These are phyloP conservation scores for Ogataea angusta DNA, from an alignment of 805 yeast genomes.

Conservation along the genomic window DNA sequence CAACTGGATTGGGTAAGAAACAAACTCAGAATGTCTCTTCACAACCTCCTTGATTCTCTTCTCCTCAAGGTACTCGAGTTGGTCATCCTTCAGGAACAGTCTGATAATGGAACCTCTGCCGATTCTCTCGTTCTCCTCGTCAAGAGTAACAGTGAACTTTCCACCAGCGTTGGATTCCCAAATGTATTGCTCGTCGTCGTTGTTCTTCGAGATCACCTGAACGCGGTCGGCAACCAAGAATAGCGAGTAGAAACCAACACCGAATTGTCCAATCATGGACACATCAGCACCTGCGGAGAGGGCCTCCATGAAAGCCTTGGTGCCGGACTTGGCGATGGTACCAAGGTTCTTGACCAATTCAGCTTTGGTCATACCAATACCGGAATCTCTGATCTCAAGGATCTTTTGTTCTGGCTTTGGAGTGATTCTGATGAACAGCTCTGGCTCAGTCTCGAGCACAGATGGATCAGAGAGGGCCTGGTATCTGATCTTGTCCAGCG, in stretches of 20 bases:
- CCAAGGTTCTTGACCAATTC: conserved; percentile 98
- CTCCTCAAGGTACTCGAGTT: conserved; percentile 98
- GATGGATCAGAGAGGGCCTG: conserved; percentile 91
- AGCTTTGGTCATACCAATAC: conserved; percentile 99
- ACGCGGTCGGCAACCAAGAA: conserved; percentile 99
- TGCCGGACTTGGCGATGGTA: conserved; percentile 99
- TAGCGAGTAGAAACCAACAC: conserved; percentile 99
- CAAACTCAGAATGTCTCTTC: conserved; percentile 99
- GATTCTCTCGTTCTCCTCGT: conserved; percentile 78
- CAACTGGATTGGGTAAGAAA: conserved; percentile 97
- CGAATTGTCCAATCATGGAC: conserved; percentile 99
- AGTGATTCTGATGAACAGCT: conserved; percentile 93
- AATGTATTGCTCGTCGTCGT: conserved; percentile 98
- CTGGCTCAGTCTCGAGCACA: conserved; percentile 91
- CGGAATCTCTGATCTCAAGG: conserved; percentile 96
- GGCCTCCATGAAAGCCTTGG: conserved; percentile 99
- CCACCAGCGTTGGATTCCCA: conserved; percentile 99
- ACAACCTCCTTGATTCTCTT: conserved; percentile 99
- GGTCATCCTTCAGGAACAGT: conserved; percentile 97
- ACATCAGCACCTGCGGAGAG: conserved; percentile 99
- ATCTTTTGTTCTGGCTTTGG: conserved; percentile 94
- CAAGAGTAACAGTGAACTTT: conserved; percentile 93
- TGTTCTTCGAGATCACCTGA: conserved; percentile 96
- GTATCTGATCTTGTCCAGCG: conserved; percentile 96
- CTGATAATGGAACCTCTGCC: conserved; percentile 95